Evolutionary conservation across 2,329 filamentous ascomycete genomes (phyloP), one percentile per base, ranked within the genome.

Genomic region (Colletotrichum sp.): DNA sequence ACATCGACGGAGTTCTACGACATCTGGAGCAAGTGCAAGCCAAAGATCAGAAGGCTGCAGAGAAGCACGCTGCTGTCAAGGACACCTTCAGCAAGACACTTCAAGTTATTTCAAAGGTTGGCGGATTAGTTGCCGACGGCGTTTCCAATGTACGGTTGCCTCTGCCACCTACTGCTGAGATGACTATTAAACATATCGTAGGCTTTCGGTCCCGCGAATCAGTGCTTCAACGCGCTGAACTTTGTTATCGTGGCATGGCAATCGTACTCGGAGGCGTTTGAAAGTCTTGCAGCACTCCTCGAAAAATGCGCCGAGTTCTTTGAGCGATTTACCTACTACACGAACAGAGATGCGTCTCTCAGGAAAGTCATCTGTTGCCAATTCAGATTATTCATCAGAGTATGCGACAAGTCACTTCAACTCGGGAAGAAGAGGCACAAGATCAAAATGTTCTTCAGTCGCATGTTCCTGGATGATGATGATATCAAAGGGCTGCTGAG

Each of bases 201-300:
- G 81, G 82, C 81, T 62, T 84, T 84, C 56, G 83, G 78, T 21
- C 83, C 83, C 9, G 79, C 83, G 12, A 78, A 79, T 12, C 83
- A 81, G 77, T 84, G 82, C 73, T 84, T 81, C 61, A 83, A 81
- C 75, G 83, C 83, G n/a, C 80, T 84, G 21, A 83, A 82, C 13
- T 84, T 83, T 70, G 83, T 83, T 67, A 82, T 84, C 21, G 78
- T 80, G 70, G 83, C 82, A 21, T 84, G 83, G 82, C 79, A 82
- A 67, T 81, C 81, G 13, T 84, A 83, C 71, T 80, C 83, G 58
- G 82, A 81, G 60, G 82, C 83, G 7, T 83, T 84, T 18, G 81
- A 80, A 38, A 83, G 82, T 38, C 80, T 85, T 8, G 79, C 77
- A 1, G 80, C 81, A 74, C 76, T 84, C 12, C 78, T 82, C 6